Percentiles rank a stretch among this genome's conserved stretches.
Conservation (phyloP, 192 early-diverging fungal species). For the Mortierella hygrophila region DNA sequence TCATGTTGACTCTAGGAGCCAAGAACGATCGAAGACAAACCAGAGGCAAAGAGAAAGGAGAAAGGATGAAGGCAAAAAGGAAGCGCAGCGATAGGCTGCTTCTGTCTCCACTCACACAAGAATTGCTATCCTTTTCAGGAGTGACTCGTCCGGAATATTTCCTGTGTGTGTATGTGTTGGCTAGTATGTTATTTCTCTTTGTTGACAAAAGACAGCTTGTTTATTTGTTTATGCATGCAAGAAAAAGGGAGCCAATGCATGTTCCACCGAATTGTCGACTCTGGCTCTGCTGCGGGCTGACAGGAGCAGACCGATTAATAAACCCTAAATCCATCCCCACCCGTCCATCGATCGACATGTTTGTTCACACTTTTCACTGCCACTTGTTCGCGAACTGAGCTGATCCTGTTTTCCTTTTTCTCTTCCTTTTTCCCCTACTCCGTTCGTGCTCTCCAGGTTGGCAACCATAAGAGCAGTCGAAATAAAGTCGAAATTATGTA, state of each 20-base stretch:
- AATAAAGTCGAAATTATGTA: neutral
- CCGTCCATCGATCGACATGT: neutral
- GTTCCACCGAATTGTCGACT: slow-evolving; percentile 7
- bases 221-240: slow-evolving; percentile 6
- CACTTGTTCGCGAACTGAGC: neutral
- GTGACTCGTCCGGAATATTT: neutral
- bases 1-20: neutral
- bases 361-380: neutral
- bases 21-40: neutral
- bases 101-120: neutral
- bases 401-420: neutral
- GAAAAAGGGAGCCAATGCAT: slow-evolving; percentile 3
- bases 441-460: neutral
- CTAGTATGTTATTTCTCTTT: neutral
- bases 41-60: neutral
- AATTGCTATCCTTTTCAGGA: slow-evolving; percentile 8
- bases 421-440: too few relatives aligned
- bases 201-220: neutral
- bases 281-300: neutral
- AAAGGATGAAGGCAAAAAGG: neutral
- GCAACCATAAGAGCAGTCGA: slow-evolving; percentile 8
- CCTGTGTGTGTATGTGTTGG: neutral
- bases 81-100: neutral
- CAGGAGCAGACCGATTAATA: neutral
- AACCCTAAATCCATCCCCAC: neutral